These are phyloP conservation scores for Ploettnerulaceae sp. DNA, from an alignment of 2,329 filamentous ascomycete genomes.

Conservation along the genomic window DNA sequence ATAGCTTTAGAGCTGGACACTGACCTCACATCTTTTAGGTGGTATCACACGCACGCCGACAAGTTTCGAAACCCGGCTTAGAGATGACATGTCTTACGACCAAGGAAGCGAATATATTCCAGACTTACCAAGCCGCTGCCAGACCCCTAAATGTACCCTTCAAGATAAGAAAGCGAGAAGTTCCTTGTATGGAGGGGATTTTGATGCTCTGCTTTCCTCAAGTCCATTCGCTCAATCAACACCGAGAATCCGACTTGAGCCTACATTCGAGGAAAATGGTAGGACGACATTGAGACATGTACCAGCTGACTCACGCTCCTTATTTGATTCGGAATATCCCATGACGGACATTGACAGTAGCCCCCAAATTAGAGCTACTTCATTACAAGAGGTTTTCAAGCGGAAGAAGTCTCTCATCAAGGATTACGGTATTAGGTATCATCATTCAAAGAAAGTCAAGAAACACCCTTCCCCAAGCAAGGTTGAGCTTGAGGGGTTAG, in stretches of 20 bases:
- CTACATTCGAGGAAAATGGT: conserved; percentile 19
- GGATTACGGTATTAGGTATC: not conserved
- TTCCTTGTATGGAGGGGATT: conserved; percentile 10
- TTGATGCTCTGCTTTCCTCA: conserved; percentile 25
- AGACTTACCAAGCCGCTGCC: conserved; percentile 12
- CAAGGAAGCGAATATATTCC: conserved; percentile 7
- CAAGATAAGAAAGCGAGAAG: conserved; percentile 1
- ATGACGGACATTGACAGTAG: conserved; percentile 11
- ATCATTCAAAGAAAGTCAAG: conserved; percentile 17
- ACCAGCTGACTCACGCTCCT: conserved; percentile 18
- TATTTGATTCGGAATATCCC: conserved; percentile 19
- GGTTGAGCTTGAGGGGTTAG: conserved; percentile 24
- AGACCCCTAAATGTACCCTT: not conserved
- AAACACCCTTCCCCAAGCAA: conserved; percentile 29
- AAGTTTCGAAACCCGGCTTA: conserved; percentile 13
- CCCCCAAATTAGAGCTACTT: not conserved
- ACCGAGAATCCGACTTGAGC: conserved; percentile 25
- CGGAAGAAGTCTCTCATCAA: conserved; percentile 13
- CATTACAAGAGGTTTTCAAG: conserved; percentile 10
- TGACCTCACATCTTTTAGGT: not conserved
- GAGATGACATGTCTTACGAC: conserved; percentile 11
- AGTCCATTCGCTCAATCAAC: conserved; percentile 30
- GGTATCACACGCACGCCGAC: conserved; percentile 15
- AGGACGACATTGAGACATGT: conserved; percentile 18
- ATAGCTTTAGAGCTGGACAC: not conserved